phyloP scores from a whole-genome alignment of 371 early-diverging fungal species.

The Gilbertella persicaria region DNA sequence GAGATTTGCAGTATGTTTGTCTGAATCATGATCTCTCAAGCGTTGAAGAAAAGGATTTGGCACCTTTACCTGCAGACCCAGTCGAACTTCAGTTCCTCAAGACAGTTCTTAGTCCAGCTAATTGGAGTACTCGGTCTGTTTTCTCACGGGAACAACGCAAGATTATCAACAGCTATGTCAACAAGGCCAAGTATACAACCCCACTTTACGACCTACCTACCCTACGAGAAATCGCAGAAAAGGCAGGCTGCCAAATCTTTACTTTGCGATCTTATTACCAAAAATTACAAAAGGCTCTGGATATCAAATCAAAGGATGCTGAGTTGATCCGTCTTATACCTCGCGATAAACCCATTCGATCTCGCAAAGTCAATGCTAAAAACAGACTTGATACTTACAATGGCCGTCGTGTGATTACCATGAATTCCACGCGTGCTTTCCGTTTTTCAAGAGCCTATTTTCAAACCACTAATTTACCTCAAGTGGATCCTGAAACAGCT shows the following conservation, averaged over 20 bases:
- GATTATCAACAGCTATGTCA: not conserved
- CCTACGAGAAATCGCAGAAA: not conserved
- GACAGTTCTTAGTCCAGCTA: too few species aligned
- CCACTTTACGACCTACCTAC: not conserved
- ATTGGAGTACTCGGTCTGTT: not conserved
- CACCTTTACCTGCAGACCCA: not conserved
- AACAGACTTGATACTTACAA: not conserved
- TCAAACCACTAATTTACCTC: not conserved
- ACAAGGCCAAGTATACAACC: not conserved
- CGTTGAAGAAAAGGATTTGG: not conserved
- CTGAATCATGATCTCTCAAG: too few species aligned
- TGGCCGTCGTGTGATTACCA: conserved; percentile 4
- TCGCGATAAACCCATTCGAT: not conserved
- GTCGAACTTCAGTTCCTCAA: conserved; percentile 5
- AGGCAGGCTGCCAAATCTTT: not conserved
- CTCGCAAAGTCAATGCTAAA: not conserved
- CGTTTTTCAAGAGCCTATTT: not conserved
- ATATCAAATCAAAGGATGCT: conserved; percentile 8
- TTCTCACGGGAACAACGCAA: not conserved
- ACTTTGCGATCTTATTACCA: not conserved
- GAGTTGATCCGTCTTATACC: too few species aligned
- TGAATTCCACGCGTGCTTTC: not conserved
- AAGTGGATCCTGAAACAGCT: conserved; percentile 8
- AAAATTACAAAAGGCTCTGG: not conserved
- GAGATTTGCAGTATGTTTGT: not conserved